Percentiles rank a stretch among this genome's conserved stretches.
phyloP scores from a whole-genome alignment of 139 green algal genomes.

The Yamagishiella unicocca region DNA sequence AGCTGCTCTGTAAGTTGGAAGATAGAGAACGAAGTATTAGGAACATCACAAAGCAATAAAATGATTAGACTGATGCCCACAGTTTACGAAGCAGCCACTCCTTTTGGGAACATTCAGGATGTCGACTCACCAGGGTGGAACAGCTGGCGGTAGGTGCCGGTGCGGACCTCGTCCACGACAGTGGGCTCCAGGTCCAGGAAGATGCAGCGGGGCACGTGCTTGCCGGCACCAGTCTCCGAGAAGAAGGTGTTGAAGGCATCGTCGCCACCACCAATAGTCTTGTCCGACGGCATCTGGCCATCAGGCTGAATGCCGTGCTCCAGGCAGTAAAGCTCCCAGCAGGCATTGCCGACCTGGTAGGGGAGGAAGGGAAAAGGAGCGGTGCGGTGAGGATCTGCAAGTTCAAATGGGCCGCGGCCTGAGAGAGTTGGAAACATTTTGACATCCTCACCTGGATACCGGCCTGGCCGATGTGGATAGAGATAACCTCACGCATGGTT shows the following conservation, averaged over 20 bases:
- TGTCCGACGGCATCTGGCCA: conserved; percentile 97
- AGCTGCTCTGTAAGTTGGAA: conserved; percentile 88
- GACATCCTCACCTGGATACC: conserved; percentile 94
- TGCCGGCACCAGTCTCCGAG: conserved; percentile 95
- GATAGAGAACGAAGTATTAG: background rate
- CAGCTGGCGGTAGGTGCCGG: conserved; percentile 96
- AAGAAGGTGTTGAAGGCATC: conserved; percentile 99
- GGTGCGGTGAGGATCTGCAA: too few relatives aligned
- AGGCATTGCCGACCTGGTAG: conserved; percentile 95
- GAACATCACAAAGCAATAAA: background rate
- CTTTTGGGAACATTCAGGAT: too few relatives aligned
- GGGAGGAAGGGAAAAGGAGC: too few relatives aligned
- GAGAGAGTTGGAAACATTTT: too few relatives aligned
- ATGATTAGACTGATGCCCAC: too few relatives aligned
- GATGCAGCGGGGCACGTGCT: conserved; percentile 93
- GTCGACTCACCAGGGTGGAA: conserved; percentile 86
- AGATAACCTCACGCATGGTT: conserved; percentile 97
- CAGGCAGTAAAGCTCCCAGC: conserved; percentile 99
- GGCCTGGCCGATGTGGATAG: conserved; percentile 96
- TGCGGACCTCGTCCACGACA: conserved; percentile 97
- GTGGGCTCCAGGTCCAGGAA: conserved; percentile 98
- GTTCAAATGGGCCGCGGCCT: too few relatives aligned
- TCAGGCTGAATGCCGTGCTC: conserved; percentile 98
- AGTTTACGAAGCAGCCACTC: too few relatives aligned
- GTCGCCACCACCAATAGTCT: conserved; percentile 91